Percentiles rank a stretch among this genome's conserved stretches.
phyloP scores from a whole-genome alignment of 2,329 filamentous ascomycete species.

The Penicillium sclerotigenum region DNA sequence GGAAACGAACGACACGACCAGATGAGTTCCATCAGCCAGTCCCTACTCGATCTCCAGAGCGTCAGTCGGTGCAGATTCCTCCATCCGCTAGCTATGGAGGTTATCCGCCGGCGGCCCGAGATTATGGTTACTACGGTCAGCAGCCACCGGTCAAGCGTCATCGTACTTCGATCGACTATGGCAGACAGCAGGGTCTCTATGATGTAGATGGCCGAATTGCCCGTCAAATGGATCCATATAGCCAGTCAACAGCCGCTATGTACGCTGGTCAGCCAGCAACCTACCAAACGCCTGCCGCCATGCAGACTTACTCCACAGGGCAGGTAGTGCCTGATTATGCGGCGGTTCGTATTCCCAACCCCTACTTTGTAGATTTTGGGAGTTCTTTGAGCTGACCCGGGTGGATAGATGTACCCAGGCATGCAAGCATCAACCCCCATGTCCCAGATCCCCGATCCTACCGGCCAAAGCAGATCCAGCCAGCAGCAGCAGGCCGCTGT shows the following conservation, averaged over 20 bases:
- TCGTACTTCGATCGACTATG: slow-evolving; percentile 41
- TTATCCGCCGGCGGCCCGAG: slow-evolving; percentile 33
- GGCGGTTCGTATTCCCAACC: slow-evolving; percentile 29
- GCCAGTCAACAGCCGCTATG: slow-evolving; percentile 30
- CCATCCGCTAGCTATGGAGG: slow-evolving; percentile 29
- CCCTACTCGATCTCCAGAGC: slow-evolving; percentile 39
- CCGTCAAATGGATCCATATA: slow-evolving; percentile 38
- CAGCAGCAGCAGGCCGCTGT: slow-evolving; percentile 35
- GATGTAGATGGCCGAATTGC: slow-evolving; percentile 37
- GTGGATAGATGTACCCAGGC: slow-evolving; percentile 34
- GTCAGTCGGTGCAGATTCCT: slow-evolving; percentile 36
- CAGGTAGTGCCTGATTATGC: slow-evolving; percentile 39
- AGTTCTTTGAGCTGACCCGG: neutral
- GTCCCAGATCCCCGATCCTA: slow-evolving; percentile 36
- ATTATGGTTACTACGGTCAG: slow-evolving; percentile 36
- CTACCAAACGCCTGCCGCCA: slow-evolving; percentile 36
- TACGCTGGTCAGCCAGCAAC: slow-evolving; percentile 31
- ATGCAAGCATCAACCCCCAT: slow-evolving; percentile 29
- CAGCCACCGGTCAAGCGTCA: slow-evolving; percentile 37
- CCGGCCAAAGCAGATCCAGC: slow-evolving; percentile 31
- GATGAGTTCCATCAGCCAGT: slow-evolving; percentile 39
- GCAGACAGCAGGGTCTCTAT: slow-evolving; percentile 35
- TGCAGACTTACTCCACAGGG: slow-evolving; percentile 35
- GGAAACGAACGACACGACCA: slow-evolving; percentile 40
- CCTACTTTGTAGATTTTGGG: neutral